Base-by-base conservation (phyloP, 176 grass and related monocot genomes). In the Lolium perenne region DNA sequence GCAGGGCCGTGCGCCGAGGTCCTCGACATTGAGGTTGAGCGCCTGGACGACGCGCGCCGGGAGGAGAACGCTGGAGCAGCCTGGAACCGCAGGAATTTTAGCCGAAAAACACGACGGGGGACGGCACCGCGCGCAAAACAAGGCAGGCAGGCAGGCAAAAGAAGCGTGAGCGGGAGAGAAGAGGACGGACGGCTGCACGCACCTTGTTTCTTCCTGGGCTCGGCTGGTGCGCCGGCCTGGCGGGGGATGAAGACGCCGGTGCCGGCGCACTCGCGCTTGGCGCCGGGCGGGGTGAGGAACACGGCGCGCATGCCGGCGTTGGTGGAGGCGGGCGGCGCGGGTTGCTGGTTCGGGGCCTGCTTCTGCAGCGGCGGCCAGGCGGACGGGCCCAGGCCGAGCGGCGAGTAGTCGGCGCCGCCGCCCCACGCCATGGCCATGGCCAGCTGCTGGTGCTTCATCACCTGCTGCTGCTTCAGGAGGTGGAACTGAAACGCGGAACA, bases 161-260 rank as follows among this genome's bases (percentile, higher is more conserved):
- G 11, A 38, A 15, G 48, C 26, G 47, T 4, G 20, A 22, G 23
- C 4, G 8, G 13, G 3, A 32, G 41, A 47, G 46, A 76, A 0
- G n/a, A 25, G 13, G 25, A 17, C 80, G 41, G 41, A 43, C 41
- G 41, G 4, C 4, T 7, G 41, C 41, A 43, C 41, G 12, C 85
- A 99, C 97, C 81, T 40, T 91, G 67, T 61, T 82, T 99, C 63
- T 97, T 99, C 49, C 83, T 95, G 18, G 85, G 80, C n/a, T 90
- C 92, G 7, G 77, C 38, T 5, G 83, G 83, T 7, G 80, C 51
- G 16, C 85, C 91, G 66, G 89, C 85, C 26, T 88, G 75, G 54
- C 94, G 94, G 0, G 97, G 97, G 40, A 99, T 81, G 85, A 99
- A 99, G 21, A 99, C 94, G 6, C 94, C 97, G 48, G 97, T 99